Evolutionary conservation across 140 eudicot genomes (phyloP).

Genomic region (Ambrosia hybrid): DNA sequence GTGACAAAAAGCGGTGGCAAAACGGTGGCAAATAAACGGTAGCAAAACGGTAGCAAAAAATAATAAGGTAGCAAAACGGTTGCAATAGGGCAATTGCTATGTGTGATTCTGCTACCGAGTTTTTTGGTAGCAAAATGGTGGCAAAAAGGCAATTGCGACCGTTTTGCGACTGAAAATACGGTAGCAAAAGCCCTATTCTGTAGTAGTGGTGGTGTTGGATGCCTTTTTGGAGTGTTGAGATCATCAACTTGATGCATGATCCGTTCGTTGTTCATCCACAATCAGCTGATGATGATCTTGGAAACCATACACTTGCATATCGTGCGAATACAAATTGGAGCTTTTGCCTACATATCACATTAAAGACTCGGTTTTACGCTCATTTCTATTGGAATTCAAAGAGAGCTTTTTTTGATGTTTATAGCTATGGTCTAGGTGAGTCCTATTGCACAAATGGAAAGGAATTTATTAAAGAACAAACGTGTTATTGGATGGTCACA

Average conservation of each 20-base stretch:
- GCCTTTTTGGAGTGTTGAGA: constrained; percentile 8
- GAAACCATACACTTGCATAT: constrained; percentile 12
- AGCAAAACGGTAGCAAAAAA: too few species aligned
- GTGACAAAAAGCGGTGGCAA: too few species aligned
- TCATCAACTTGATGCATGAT: constrained; percentile 8
- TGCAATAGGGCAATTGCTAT: too few species aligned
- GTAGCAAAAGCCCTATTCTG: too few species aligned
- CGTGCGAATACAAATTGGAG: background rate
- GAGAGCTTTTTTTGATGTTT: constrained; percentile 10
- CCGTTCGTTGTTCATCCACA: constrained; percentile 7
- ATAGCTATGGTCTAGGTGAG: background rate
- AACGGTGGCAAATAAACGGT: too few species aligned
- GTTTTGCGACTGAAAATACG: too few species aligned
- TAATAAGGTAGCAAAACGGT: too few species aligned
- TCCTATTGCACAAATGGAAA: constrained; percentile 1
- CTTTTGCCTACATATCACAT: background rate
- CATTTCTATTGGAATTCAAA: constrained; percentile 10
- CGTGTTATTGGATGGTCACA: constrained; percentile 19
- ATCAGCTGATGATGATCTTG: constrained; percentile 23
- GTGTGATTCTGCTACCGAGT: too few species aligned
- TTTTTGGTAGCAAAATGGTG: too few species aligned
- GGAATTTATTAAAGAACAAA: background rate
- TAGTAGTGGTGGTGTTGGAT: background rate
- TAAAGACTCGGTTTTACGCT: constrained; percentile 11
- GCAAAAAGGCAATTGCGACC: too few species aligned